Evolutionary conservation across 2,329 filamentous ascomycete species (phyloP), one percentile per base, ranked within the genome.

Genomic region (Sarocladium brachiariae): DNA sequence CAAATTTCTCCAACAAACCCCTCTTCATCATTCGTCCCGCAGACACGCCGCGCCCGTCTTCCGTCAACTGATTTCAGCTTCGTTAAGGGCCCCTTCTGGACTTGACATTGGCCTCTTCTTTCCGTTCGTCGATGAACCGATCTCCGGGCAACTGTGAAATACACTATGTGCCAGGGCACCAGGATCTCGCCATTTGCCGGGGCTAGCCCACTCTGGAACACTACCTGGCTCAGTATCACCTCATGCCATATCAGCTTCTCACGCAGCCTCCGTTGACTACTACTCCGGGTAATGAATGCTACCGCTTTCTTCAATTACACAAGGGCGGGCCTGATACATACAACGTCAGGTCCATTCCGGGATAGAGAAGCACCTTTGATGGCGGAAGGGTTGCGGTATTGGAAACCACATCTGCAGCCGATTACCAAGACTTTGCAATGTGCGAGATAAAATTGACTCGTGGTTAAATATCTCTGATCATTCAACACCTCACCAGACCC

Each of bases 51-150:
- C 39, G 39, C 39, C 39, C 39, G 39, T 43, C 39, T 27, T 43
- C 39, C 39, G 43, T 23, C 16, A 19, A 16, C 43, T 13, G 9
- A 21, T 31, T 47, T 14, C 25, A 30, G 24, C 27, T 10, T 31
- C n/a, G 25, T 25, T 31, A 21, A n/a, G n/a, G 4, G 19, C 27
- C 43, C 27, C 25, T 31, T 47, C 43, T 25, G 43, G 31, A 25
- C 25, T 33, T 47, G 25, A 25, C 43, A 47, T 47, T n/a, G 31
- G 14, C 25, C 21, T 23, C 21, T 25, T 9, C 3, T 27, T 25
- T 25, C 35, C 16, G 4, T 43, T 43, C n/a, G n/a, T 41, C 43
- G 43, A 47, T 30, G 25, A 47, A 47, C 43, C 43, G 43, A 47
- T 47, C 27, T 33, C 43, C 43, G 24, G 43, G 16, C 43, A 33